These are phyloP conservation scores for Ciborinia camelliae DNA, from an alignment of 2,329 filamentous ascomycete genomes.

Conservation along the genomic window DNA sequence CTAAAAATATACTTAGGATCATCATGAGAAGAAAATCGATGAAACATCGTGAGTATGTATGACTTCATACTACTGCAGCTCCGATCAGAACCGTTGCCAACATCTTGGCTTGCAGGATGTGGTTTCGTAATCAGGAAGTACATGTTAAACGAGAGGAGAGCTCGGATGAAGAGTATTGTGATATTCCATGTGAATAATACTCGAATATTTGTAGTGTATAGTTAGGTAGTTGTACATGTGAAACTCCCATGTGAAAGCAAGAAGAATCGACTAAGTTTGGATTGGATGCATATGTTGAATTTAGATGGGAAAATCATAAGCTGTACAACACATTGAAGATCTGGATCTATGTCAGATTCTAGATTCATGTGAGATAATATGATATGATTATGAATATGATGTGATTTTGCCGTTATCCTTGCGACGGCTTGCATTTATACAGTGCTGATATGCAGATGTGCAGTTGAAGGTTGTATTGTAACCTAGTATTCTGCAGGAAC, in stretches of 20 bases:
- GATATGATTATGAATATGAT: not conserved
- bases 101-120: slow-evolving; percentile 7
- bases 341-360: not conserved
- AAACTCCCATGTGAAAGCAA: not conserved
- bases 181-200: not conserved
- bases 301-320: no score
- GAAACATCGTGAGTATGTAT: not conserved
- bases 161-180: not conserved
- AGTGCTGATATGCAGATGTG: not conserved
- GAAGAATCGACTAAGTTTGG: not conserved
- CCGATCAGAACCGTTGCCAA: not conserved
- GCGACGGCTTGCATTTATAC: not conserved
- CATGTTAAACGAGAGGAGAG: not conserved
- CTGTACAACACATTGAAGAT: not conserved
- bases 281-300: no score
- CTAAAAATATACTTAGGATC: not conserved
- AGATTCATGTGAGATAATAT: not conserved
- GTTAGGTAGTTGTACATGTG: not conserved
- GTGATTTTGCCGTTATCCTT: not conserved
- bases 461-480: not conserved
- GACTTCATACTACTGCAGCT: not conserved
- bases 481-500: not conserved
- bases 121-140: not conserved
- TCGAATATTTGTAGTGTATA: not conserved
- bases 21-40: not conserved